phyloP scores from a whole-genome alignment of 805 yeast genomes.

The Blastobotrys robertii region DNA sequence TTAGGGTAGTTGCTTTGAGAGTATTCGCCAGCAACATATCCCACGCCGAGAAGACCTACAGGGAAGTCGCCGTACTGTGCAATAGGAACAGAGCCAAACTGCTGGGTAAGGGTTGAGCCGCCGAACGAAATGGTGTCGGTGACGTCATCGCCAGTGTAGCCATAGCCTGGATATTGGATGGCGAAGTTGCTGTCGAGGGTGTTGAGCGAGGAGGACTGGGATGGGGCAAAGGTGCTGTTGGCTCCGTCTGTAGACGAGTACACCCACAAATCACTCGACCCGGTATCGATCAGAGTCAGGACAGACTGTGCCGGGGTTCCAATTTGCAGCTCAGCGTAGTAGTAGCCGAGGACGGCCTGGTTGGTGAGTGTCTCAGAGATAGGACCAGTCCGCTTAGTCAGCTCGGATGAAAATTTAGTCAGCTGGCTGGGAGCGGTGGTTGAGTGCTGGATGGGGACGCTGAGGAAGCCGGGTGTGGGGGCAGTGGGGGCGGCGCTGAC shows the following conservation, averaged over 20 bases:
- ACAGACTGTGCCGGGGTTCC: conserved; percentile 52
- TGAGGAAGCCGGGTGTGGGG: too few relatives aligned
- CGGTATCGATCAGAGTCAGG: conserved; percentile 57
- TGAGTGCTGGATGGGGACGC: too few relatives aligned
- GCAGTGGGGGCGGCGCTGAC: too few relatives aligned
- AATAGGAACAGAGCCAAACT: conserved; percentile 71
- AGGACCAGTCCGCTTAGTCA: too few relatives aligned
- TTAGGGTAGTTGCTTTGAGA: conserved; percentile 36
- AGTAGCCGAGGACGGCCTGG: conserved; percentile 9
- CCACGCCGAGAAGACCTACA: conserved; percentile 21
- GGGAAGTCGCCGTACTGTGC: conserved; percentile 33
- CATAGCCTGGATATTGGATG: conserved; percentile 34
- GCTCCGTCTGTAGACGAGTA: too few relatives aligned
- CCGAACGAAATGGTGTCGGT: conserved; percentile 47
- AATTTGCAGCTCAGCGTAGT: conserved; percentile 28
- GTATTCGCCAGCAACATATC: conserved; percentile 14
- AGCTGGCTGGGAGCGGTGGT: too few relatives aligned
- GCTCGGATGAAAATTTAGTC: too few relatives aligned
- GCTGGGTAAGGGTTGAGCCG: conserved; percentile 40
- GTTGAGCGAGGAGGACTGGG: too few relatives aligned
- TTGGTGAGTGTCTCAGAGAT: too few relatives aligned
- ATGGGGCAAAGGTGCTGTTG: too few relatives aligned
- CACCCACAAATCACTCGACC: conserved; percentile 68
- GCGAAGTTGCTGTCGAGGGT: conserved; percentile 12
- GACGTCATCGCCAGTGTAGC: conserved; percentile 47